Evolutionary conservation across 768 basidiomycete genomes (phyloP).

Genomic region (Amanita phalloides): DNA sequence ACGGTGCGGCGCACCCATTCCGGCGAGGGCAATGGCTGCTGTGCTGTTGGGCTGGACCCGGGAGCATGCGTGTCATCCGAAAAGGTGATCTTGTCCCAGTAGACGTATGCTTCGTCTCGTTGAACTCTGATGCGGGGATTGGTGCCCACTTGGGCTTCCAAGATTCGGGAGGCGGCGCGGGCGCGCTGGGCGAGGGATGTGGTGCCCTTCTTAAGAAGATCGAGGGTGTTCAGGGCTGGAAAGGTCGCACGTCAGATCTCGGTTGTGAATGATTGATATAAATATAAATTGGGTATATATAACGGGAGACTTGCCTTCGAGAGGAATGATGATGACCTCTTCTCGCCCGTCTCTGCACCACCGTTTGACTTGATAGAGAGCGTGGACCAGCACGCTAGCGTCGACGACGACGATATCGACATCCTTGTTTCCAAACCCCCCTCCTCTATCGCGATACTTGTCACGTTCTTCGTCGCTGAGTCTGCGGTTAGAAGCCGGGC

Average conservation of each 20-base stretch:
- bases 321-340: conserved; percentile 74
- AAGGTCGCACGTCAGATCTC: neutral
- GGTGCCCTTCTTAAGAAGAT: conserved; percentile 86
- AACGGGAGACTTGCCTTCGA: conserved; percentile 57
- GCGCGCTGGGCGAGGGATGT: conserved; percentile 71
- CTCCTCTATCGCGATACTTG: conserved; percentile 8
- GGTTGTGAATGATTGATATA: neutral
- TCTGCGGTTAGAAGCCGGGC: conserved; percentile 15
- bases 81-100: conserved; percentile 67
- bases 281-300: neutral
- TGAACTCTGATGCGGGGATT: conserved; percentile 78
- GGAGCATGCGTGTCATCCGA: conserved; percentile 20
- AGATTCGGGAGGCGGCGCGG: conserved; percentile 76
- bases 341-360: conserved; percentile 72
- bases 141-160: conserved; percentile 79
- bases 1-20: conserved; percentile 83
- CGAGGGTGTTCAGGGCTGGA: conserved; percentile 84
- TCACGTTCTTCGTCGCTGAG: conserved; percentile 18
- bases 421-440: conserved; percentile 29
- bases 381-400: conserved; percentile 74
- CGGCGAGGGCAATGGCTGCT: conserved; percentile 32
- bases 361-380: conserved; percentile 66
- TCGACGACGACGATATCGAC: conserved; percentile 73
- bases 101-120: conserved; percentile 71
- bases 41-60: neutral